phyloP scores from a whole-genome alignment of 805 yeast species.

The Priceomyces carsonii region DNA sequence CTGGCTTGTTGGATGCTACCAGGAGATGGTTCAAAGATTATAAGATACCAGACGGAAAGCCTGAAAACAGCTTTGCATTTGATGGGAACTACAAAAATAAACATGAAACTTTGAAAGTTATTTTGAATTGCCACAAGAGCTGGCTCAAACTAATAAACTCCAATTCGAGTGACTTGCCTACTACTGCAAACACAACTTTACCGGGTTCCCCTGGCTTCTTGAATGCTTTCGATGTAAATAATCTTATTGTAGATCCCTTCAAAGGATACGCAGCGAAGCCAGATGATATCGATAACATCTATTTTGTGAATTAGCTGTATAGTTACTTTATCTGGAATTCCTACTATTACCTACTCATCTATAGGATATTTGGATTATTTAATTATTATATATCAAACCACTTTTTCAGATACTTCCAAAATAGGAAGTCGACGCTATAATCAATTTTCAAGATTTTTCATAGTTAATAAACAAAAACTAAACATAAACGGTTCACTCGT shows the following conservation, averaged over 20 bases:
- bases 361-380: too few relatives aligned
- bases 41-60: slow-evolving; percentile 98
- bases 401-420: slow-evolving; percentile 12
- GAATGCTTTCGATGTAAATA: slow-evolving; percentile 14
- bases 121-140: slow-evolving; percentile 79
- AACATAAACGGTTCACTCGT: too few relatives aligned
- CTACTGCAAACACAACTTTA: slow-evolving; percentile 40
- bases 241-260: slow-evolving; percentile 16
- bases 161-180: slow-evolving; percentile 28
- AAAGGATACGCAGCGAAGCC: slow-evolving; percentile 39
- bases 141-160: slow-evolving; percentile 80
- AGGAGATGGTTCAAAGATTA: slow-evolving; percentile 98
- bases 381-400: too few relatives aligned
- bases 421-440: slow-evolving; percentile 16
- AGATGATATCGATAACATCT: slow-evolving; percentile 34
- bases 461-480: too few relatives aligned
- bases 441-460: background rate
- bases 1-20: slow-evolving; percentile 91
- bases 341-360: too few relatives aligned
- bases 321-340: too few relatives aligned
- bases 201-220: slow-evolving; percentile 26
- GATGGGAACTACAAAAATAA: slow-evolving; percentile 88
- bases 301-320: slow-evolving; percentile 15
- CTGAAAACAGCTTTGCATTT: slow-evolving; percentile 95
- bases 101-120: slow-evolving; percentile 80